Evolutionary conservation across 345 rosid species (phyloP), one percentile per base, ranked within the genome.

Genomic region (Erodium maritimum): DNA sequence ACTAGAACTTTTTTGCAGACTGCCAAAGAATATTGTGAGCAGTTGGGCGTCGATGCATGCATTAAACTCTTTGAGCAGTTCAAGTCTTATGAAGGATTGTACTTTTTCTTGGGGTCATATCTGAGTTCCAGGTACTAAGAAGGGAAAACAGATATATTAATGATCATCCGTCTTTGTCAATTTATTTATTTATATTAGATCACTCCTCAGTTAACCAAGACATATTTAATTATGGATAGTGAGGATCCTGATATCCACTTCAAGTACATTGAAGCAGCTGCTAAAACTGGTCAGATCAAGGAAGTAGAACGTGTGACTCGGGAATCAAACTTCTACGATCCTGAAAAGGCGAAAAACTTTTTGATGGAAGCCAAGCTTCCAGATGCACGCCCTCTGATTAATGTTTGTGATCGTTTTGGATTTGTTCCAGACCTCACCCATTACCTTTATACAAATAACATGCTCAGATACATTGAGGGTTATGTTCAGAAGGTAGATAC

Each of bases 241-340:
- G 97, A 90, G 89, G 96, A 90, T 71, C 97, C 97, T 63, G 98
- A 91, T 60, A 84, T 88, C 69, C 96, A 88, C 73, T 91, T 88
- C 73, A 91, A 91, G 82, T 91, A 91, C 81, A 88, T 91, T 51
- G 98, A 91, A 71, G 88, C 98, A 25, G 96, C 96, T 71, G 95
- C 98, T 19, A 91, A 86, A 76, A 91, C 96, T 68, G 97, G 97
- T 19, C 80, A 94, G 65, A 80, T 94, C 72, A 94, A 94, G 75
- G 99, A 94, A 79, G 99, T 94, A 64, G 99, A 94, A 78, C 99
- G 97, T 17, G 99, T 94, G 56, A 90, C 97, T 52, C 83, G 99
- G 67, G 99, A 94, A 66, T 90, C 99, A 17, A 90, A 85, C 60
- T 90, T 87, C 64, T 94, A 90, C 68, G 97, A 94, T 62, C 77